Percentiles rank a stretch among this genome's conserved stretches.
These are phyloP conservation scores for Boletus rubescentipes DNA, from an alignment of 768 basidiomycete species.

Conservation along the genomic window DNA sequence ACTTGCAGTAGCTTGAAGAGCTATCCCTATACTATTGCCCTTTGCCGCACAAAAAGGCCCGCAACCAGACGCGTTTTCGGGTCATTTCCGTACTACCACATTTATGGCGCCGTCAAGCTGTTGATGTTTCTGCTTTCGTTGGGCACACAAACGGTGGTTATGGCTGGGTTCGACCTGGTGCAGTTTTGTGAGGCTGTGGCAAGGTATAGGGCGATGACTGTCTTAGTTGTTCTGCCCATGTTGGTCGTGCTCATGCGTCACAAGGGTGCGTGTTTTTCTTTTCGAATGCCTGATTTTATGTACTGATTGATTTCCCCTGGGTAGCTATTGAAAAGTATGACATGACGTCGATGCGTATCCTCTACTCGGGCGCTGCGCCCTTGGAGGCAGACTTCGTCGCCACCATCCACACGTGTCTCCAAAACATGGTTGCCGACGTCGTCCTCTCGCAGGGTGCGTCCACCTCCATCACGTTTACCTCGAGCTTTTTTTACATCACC, in stretches of 20 bases:
- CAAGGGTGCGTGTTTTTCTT: conserved; percentile 49
- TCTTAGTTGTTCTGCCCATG: too few species aligned
- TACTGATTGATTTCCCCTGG: too few species aligned
- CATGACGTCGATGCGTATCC: conserved; percentile 51
- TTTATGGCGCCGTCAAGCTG: too few species aligned
- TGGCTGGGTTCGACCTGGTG: conserved; percentile 70
- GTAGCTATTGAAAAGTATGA: conserved; percentile 67
- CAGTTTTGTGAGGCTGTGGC: conserved; percentile 65
- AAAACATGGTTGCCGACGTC: conserved; percentile 41
- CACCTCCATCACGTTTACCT: background rate
- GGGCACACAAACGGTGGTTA: conserved; percentile 54
- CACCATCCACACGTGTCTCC: conserved; percentile 41
- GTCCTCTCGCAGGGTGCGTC: conserved; percentile 52
- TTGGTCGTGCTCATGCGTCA: conserved; percentile 70
- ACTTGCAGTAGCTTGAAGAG: too few species aligned
- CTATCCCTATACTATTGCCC: too few species aligned
- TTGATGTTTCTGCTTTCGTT: conserved; percentile 53
- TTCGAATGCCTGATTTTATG: too few species aligned
- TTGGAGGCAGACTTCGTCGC: conserved; percentile 61
- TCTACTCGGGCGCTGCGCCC: conserved; percentile 82
- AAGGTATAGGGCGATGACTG: conserved; percentile 60
- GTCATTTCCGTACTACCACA: conserved; percentile 60
- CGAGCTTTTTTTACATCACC: background rate
- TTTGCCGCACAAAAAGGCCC: background rate
- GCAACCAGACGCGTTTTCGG: conserved; percentile 54